Percentiles rank a stretch among this genome's conserved stretches.
phyloP scores from a whole-genome alignment of 2,329 filamentous ascomycete genomes.

The Fusarium sp. region DNA sequence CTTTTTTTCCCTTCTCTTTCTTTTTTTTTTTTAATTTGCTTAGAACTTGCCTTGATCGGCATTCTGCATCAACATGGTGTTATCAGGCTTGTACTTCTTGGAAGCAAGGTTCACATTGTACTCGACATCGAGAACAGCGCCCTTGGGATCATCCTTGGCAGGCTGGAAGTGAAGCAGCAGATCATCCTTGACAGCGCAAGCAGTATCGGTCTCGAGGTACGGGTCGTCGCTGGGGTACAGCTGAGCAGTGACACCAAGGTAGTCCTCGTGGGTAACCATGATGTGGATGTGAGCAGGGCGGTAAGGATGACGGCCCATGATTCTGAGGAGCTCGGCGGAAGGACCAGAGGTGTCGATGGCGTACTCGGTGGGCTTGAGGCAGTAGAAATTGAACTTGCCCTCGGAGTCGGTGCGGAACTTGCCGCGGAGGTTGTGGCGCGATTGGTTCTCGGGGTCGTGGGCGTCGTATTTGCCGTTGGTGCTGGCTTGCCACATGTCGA shows the following conservation, averaged over 20 bases:
- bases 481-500: conserved; percentile 83
- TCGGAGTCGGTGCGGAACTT: conserved; percentile 79
- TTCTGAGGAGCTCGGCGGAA: conserved; percentile 53
- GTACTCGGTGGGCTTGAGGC: conserved; percentile 79
- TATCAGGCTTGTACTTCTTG: conserved; percentile 56
- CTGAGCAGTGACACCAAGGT: conserved; percentile 79
- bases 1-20: background rate
- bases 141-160: conserved; percentile 52
- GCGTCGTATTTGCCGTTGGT: conserved; percentile 82
- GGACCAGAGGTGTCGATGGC: conserved; percentile 73
- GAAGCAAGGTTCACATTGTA: conserved; percentile 58
- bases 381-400: conserved; percentile 79
- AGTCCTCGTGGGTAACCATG: conserved; percentile 70
- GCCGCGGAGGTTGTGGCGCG: conserved; percentile 78
- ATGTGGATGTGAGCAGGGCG: conserved; percentile 63
- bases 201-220: conserved; percentile 64
- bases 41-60: conserved; percentile 44
- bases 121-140: conserved; percentile 52
- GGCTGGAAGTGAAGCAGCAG: conserved; percentile 63
- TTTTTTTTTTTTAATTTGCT: background rate
- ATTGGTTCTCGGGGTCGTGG: conserved; percentile 78
- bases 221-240: conserved; percentile 77
- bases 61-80: conserved; percentile 45
- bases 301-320: conserved; percentile 62
- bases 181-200: conserved; percentile 66